These are phyloP conservation scores for Didymosphaeria variabile DNA, from an alignment of 2,329 filamentous ascomycete genomes.

Conservation along the genomic window DNA sequence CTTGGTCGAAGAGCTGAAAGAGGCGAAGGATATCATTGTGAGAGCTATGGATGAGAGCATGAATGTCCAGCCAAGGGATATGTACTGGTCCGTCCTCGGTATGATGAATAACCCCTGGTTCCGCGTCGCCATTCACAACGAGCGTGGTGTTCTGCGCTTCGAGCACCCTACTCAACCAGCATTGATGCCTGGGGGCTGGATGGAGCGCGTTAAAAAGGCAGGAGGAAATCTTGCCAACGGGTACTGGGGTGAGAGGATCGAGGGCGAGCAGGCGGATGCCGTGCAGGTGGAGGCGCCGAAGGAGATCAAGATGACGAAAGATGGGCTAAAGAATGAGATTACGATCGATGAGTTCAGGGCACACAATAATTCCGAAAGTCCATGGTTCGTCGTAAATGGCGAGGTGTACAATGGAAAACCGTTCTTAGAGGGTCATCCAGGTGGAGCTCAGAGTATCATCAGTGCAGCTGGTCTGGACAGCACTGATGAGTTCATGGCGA, in stretches of 20 bases:
- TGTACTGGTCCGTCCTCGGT: slow-evolving; percentile 94
- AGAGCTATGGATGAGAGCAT: slow-evolving; percentile 91
- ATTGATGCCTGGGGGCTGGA: slow-evolving; percentile 84
- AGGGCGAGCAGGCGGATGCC: slow-evolving; percentile 57
- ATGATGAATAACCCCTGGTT: slow-evolving; percentile 99
- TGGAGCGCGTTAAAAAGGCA: slow-evolving; percentile 86
- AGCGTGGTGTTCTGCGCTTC: slow-evolving; percentile 72
- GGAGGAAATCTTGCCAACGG: slow-evolving; percentile 84
- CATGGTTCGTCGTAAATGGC: slow-evolving; percentile 89
- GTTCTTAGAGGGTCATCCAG: slow-evolving; percentile 84
- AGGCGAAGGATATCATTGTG: slow-evolving; percentile 77
- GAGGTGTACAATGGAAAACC: slow-evolving; percentile 87
- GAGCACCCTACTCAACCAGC: slow-evolving; percentile 89
- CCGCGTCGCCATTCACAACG: slow-evolving; percentile 77
- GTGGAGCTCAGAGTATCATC: slow-evolving; percentile 84
- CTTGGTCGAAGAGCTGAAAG: slow-evolving; percentile 66
- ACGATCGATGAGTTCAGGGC: slow-evolving; percentile 75
- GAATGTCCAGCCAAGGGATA: slow-evolving; percentile 86
- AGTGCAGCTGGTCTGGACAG: slow-evolving; percentile 83
- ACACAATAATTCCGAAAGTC: slow-evolving; percentile 70
- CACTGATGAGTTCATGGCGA: slow-evolving; percentile 89
- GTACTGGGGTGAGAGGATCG: slow-evolving; percentile 80
- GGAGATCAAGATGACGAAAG: slow-evolving; percentile 81
- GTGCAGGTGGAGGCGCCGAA: slow-evolving; percentile 61
- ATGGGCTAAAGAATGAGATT: slow-evolving; percentile 69